Percentiles rank a stretch among this genome's conserved stretches.
phyloP scores from a whole-genome alignment of 2,329 filamentous ascomycete species.

The Ramularia collo-cygni region DNA sequence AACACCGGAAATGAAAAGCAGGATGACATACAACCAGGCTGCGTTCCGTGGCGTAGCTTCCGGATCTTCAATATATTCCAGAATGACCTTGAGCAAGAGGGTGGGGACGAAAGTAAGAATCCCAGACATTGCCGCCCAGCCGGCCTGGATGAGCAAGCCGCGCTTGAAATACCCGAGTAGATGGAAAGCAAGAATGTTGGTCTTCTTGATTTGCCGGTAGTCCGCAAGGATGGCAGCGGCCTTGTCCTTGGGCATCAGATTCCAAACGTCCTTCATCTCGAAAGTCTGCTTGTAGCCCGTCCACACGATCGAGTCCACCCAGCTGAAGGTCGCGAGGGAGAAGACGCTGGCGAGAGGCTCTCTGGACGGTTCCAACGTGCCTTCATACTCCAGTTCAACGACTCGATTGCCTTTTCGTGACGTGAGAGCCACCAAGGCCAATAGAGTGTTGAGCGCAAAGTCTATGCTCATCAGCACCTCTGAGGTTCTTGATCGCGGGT shows the following conservation, averaged over 20 bases:
- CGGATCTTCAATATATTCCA: constrained; percentile 89
- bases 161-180: constrained; percentile 78
- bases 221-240: constrained; percentile 70
- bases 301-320: constrained; percentile 86
- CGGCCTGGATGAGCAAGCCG: constrained; percentile 66
- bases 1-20: constrained; percentile 76
- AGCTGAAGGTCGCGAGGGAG: constrained; percentile 79
- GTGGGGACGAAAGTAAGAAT: constrained; percentile 88
- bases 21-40: constrained; percentile 90
- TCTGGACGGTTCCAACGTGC: constrained; percentile 74
- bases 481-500: constrained; percentile 58
- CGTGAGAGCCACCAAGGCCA: constrained; percentile 69
- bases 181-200: constrained; percentile 69
- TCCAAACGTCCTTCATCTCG: constrained; percentile 85
- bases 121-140: constrained; percentile 72
- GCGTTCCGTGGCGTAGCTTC: constrained; percentile 70
- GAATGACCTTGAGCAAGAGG: constrained; percentile 78
- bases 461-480: constrained; percentile 63
- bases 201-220: constrained; percentile 81
- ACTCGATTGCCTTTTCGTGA: constrained; percentile 89
- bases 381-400: constrained; percentile 82
- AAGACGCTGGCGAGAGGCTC: constrained; percentile 85
- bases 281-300: constrained; percentile 79
- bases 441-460: constrained; percentile 66
- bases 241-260: constrained; percentile 80